A percentile compares a stretch with the other conserved stretches of the same genome.
Evolutionary conservation across 495 filamentous ascomycete species (phyloP).

Genomic region (Aspergillus avenaceus): DNA sequence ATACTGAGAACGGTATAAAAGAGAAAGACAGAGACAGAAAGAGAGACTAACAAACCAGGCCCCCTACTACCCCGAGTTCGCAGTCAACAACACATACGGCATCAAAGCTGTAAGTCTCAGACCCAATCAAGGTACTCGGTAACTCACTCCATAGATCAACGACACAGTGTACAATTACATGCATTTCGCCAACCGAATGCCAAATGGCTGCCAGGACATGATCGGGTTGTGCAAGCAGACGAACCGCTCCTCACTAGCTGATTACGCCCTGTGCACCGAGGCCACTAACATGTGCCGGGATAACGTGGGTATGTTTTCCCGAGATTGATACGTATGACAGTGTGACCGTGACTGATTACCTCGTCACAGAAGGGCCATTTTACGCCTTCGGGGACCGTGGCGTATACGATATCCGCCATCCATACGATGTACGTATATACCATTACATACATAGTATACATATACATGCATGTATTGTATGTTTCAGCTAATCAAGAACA

Average conservation of each 20-base stretch:
- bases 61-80: constrained; percentile 63
- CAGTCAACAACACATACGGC: constrained; percentile 70
- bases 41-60: constrained; percentile 26
- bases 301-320: constrained; percentile 34
- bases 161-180: constrained; percentile 48
- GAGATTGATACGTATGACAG: constrained; percentile 16
- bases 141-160: constrained; percentile 37
- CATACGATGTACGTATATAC: constrained; percentile 32
- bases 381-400: constrained; percentile 37
- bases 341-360: constrained; percentile 5
- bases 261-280: constrained; percentile 34
- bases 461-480: constrained; percentile 15
- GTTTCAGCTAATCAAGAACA: constrained; percentile 4
- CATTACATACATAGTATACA: constrained; percentile 12
- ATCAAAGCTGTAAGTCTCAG: constrained; percentile 54
- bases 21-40: too few relatives aligned
- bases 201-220: constrained; percentile 59
- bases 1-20: too few relatives aligned
- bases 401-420: constrained; percentile 59
- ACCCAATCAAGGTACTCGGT: too few relatives aligned
- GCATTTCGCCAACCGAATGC: constrained; percentile 44
- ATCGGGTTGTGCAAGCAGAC: constrained; percentile 42
- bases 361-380: constrained; percentile 31
- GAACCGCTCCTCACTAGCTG: constrained; percentile 40
- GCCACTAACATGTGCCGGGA: constrained; percentile 40